These are phyloP conservation scores for Malbranchea cinnamomea DNA, from an alignment of 2,329 filamentous ascomycete species.

Conservation along the genomic window DNA sequence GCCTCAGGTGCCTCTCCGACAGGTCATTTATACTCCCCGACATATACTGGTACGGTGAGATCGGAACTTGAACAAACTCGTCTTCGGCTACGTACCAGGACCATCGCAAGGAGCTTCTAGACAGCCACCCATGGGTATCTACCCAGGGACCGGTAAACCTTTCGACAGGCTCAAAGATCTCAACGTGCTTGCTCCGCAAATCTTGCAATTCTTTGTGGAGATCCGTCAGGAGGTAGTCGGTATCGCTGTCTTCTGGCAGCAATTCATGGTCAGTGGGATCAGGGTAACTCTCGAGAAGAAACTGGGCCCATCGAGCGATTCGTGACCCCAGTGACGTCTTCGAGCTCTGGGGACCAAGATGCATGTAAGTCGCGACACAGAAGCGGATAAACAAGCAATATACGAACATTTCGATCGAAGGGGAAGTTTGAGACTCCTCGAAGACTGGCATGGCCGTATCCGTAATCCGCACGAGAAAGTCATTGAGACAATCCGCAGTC, in stretches of 20 bases:
- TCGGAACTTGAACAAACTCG: constrained; percentile 22
- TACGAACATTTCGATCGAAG: constrained; percentile 13
- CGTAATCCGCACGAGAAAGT: constrained; percentile 15
- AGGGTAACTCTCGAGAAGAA: constrained; percentile 21
- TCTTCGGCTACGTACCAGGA: constrained; percentile 27
- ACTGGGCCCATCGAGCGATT: constrained; percentile 21
- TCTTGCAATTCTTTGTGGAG: constrained; percentile 10
- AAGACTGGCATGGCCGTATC: constrained; percentile 10
- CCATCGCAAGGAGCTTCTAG: constrained; percentile 27
- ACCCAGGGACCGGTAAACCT: constrained; percentile 1
- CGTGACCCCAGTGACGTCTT: constrained; percentile 12
- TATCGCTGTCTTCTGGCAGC: constrained; percentile 17
- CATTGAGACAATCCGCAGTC: constrained; percentile 14
- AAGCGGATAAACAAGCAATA: constrained; percentile 22
- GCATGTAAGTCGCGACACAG: constrained; percentile 15
- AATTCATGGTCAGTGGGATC: constrained; percentile 19
- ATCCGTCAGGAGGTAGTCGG: constrained; percentile 12
- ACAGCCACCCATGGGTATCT: constrained; percentile 17
- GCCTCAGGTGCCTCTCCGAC: constrained; percentile 7
- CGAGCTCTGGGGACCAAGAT: constrained; percentile 1
- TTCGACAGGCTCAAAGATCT: constrained; percentile 1
- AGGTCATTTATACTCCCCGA: too few species aligned
- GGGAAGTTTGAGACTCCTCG: constrained; percentile 8
- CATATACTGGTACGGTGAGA: too few species aligned
- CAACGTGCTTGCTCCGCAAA: background rate